Evolutionary conservation across 2,329 filamentous ascomycete species (phyloP).

Genomic region (Nemania abortiva): DNA sequence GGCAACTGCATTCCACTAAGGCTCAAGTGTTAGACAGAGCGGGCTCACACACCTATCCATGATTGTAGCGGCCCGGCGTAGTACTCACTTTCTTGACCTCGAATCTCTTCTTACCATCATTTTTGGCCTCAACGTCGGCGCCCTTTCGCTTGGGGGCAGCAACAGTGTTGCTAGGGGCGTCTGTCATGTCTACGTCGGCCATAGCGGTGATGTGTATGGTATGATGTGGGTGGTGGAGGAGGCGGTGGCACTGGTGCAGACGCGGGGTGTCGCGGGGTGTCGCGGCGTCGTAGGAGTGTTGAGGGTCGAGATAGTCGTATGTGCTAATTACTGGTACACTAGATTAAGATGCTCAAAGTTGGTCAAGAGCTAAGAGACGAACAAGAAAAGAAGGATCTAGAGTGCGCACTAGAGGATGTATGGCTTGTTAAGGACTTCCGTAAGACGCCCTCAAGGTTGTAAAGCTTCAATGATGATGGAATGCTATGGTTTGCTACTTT

Average conservation of each 20-base stretch:
- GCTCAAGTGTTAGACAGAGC: constrained; percentile 34
- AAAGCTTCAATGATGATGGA: constrained; percentile 6
- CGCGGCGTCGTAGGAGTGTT: not conserved
- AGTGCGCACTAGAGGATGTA: not conserved
- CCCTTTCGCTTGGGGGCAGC: constrained; percentile 64
- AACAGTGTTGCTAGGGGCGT: constrained; percentile 72
- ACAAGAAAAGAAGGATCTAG: not conserved
- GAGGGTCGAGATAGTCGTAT: constrained; percentile 7
- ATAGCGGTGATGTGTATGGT: constrained; percentile 61
- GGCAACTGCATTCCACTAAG: constrained; percentile 96
- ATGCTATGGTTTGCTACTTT: not conserved
- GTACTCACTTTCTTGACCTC: constrained; percentile 93
- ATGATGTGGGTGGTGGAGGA: not conserved
- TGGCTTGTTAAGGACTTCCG: not conserved
- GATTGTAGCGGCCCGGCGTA: not conserved
- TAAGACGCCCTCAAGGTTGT: constrained; percentile 24
- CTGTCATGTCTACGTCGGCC: constrained; percentile 98
- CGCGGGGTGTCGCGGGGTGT: not conserved
- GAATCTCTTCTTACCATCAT: constrained; percentile 90
- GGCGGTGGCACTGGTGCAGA: not conserved
- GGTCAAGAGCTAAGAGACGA: not conserved
- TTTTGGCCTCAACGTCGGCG: constrained; percentile 62
- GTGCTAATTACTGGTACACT: constrained; percentile 10
- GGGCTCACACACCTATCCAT: not conserved
- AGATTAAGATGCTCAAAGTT: constrained; percentile 13